Conservation (phyloP, 2,329 filamentous ascomycete genomes). For the Corniculantispora saksenae region DNA sequence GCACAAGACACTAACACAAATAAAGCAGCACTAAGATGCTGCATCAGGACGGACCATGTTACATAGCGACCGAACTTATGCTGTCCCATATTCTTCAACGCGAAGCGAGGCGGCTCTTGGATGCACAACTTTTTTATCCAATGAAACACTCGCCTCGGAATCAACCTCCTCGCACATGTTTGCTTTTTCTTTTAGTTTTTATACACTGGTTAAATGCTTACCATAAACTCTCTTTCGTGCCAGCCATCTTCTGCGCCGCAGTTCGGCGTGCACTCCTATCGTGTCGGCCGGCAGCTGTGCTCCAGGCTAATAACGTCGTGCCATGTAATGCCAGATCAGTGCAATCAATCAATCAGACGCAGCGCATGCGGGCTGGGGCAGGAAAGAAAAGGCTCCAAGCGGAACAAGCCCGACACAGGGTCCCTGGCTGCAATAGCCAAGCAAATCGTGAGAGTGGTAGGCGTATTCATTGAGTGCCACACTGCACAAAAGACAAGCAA, state of each 20-base stretch:
- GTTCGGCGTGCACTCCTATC: too few species aligned
- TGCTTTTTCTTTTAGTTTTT: not conserved
- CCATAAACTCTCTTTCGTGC: too few species aligned
- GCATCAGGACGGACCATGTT: constrained; percentile 5
- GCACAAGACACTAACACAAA: constrained; percentile 11
- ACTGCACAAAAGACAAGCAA: not conserved
- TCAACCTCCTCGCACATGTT: not conserved
- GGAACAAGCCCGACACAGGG: not conserved
- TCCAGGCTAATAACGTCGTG: too few species aligned
- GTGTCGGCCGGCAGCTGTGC: too few species aligned
- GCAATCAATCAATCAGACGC: constrained; percentile 11
- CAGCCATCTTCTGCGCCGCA: too few species aligned
- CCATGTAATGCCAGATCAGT: constrained; percentile 10
- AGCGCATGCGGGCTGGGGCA: not conserved
- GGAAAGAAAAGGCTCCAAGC: not conserved
- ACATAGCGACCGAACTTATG: constrained; percentile 3
- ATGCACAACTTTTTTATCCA: constrained; percentile 7
- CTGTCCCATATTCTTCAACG: constrained; percentile 17
- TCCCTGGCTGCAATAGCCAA: not conserved
- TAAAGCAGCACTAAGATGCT: constrained; percentile 5
- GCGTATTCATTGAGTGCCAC: not conserved
- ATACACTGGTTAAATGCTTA: too few species aligned
- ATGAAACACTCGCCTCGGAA: not conserved
- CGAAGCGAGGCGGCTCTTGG: not conserved
- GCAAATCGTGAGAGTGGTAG: too few species aligned